phyloP scores from a whole-genome alignment of 441 rosid species.

The Pelargonium australe region DNA sequence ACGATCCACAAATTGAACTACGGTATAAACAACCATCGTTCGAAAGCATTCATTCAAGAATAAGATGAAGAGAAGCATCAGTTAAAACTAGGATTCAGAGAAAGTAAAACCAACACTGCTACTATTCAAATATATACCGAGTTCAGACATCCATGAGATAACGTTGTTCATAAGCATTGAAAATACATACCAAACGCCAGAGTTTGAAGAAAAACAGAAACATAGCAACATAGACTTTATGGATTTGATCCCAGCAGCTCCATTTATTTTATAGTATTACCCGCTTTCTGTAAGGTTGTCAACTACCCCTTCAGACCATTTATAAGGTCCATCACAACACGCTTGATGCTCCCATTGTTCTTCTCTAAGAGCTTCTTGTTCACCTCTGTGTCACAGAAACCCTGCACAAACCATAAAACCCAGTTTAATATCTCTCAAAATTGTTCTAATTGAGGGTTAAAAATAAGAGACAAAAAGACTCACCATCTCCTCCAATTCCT shows the following conservation, averaged over 20 bases:
- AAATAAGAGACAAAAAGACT: slow-evolving; percentile 1
- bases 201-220: too few species aligned
- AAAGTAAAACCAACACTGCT: too few species aligned
- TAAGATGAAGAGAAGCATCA: too few species aligned
- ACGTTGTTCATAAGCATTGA: too few species aligned
- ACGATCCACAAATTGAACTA: too few species aligned
- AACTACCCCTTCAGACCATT: slow-evolving; percentile 50
- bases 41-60: too few species aligned
- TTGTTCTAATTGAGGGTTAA: not conserved
- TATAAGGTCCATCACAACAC: slow-evolving; percentile 89
- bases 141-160: too few species aligned
- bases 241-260: not conserved
- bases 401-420: slow-evolving; percentile 36
- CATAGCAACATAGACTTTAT: not conserved
- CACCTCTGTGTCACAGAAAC: slow-evolving; percentile 57
- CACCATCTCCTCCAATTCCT: slow-evolving; percentile 88
- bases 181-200: too few species aligned
- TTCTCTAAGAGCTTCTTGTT: slow-evolving; percentile 86
- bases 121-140: too few species aligned
- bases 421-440: not conserved
- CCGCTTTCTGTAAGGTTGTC: not conserved
- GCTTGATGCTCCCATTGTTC: slow-evolving; percentile 89
- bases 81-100: too few species aligned
- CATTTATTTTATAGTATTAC: not conserved
- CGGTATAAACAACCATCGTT: too few species aligned